These are phyloP conservation scores for Hypomyces rosellus DNA, from an alignment of 2,329 filamentous ascomycete species.

Conservation along the genomic window DNA sequence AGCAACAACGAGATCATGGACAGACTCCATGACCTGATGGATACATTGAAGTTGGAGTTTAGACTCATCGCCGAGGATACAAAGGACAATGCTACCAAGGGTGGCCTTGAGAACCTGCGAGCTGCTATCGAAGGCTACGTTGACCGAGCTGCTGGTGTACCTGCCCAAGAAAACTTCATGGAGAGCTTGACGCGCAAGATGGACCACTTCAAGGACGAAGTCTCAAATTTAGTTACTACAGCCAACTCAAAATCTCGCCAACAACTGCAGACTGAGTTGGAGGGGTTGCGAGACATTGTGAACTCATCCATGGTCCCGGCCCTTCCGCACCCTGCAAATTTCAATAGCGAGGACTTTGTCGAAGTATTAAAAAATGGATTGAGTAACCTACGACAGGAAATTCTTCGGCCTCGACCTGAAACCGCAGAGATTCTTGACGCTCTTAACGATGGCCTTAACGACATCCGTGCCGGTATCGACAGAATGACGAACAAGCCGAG, in stretches of 20 bases:
- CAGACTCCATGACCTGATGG: conserved; percentile 60
- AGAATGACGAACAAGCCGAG: conserved; percentile 69
- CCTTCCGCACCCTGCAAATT: conserved; percentile 35
- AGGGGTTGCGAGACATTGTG: conserved; percentile 71
- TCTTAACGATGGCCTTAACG: conserved; percentile 78
- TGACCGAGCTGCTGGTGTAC: conserved; percentile 61
- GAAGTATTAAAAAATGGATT: conserved; percentile 66
- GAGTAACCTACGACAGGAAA: conserved; percentile 66
- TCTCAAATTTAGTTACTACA: conserved; percentile 25
- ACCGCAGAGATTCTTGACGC: conserved; percentile 86
- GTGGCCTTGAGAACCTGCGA: conserved; percentile 76
- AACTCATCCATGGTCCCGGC: conserved; percentile 61
- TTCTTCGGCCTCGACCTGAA: conserved; percentile 60
- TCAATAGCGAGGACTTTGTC: conserved; percentile 59
- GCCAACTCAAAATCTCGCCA: conserved; percentile 44
- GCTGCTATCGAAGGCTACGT: conserved; percentile 76
- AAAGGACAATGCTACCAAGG: conserved; percentile 77
- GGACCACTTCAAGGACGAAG: conserved; percentile 60
- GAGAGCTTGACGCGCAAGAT: conserved; percentile 60
- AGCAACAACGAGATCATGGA: conserved; percentile 46
- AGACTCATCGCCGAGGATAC: conserved; percentile 56
- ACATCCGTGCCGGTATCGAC: conserved; percentile 71
- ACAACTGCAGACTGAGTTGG: conserved; percentile 74
- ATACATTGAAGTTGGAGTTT: conserved; percentile 54
- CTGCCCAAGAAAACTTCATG: conserved; percentile 72